A percentile compares a stretch with the other conserved stretches of the same genome.
These are phyloP conservation scores for Ricinus communis DNA, from an alignment of 345 rosid species.

Conservation along the genomic window DNA sequence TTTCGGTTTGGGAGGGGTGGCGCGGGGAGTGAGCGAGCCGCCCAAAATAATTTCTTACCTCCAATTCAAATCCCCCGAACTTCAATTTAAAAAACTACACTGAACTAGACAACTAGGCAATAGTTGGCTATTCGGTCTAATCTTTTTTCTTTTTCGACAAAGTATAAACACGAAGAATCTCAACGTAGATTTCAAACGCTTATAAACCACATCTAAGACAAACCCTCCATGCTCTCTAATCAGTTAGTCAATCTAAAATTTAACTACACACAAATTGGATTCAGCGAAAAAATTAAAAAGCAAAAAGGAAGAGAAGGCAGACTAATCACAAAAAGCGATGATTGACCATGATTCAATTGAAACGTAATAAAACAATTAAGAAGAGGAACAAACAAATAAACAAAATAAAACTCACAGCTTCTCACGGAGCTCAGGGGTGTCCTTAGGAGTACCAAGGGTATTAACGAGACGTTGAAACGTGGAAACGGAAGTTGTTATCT, in stretches of 20 bases:
- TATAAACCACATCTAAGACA: too few species aligned
- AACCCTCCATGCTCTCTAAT: not conserved
- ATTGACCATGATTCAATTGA: not conserved
- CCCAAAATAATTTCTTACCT: too few species aligned
- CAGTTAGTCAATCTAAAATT: not conserved
- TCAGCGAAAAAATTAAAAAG: too few species aligned
- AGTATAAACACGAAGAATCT: too few species aligned
- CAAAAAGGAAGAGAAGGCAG: not conserved
- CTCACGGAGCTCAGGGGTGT: constrained; percentile 91
- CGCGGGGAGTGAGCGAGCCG: too few species aligned
- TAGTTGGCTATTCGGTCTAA: too few species aligned
- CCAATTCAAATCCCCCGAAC: not conserved
- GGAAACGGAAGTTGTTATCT: constrained; percentile 95
- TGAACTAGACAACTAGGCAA: not conserved
- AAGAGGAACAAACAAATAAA: not conserved
- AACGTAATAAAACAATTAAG: not conserved
- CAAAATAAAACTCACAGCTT: constrained; percentile 60
- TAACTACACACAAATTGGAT: not conserved
- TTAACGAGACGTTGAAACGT: constrained; percentile 91
- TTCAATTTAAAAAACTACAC: not conserved
- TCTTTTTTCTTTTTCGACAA: too few species aligned
- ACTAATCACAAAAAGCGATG: constrained; percentile 1
- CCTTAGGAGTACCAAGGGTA: constrained; percentile 96
- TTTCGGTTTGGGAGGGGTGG: too few species aligned
- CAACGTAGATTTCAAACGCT: too few species aligned